Percentiles rank a stretch among this genome's conserved stretches.
phyloP scores from a whole-genome alignment of 106 monocot genomes.

The Dioscorea alata region DNA sequence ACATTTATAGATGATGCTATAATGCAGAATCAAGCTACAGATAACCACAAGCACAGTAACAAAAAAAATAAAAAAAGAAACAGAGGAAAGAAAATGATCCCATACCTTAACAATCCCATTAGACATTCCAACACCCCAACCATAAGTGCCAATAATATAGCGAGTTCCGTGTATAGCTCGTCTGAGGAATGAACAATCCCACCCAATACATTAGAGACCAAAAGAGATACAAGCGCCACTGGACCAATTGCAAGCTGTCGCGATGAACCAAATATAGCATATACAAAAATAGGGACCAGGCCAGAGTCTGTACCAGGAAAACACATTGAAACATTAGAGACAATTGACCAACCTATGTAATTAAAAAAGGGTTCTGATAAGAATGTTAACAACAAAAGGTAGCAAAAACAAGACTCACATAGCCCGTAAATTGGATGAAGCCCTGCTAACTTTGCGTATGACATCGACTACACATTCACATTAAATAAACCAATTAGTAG shows the following conservation, averaged over 20 bases:
- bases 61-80: too few species aligned
- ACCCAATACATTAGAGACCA: constrained; percentile 86
- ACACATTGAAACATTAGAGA: not conserved
- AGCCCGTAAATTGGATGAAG: constrained; percentile 99
- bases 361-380: not conserved
- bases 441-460: constrained; percentile 96
- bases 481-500: not conserved
- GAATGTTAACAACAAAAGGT: not conserved
- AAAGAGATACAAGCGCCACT: constrained; percentile 82
- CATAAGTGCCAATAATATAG: constrained; percentile 90
- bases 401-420: constrained; percentile 51
- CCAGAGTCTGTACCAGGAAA: constrained; percentile 66
- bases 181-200: constrained; percentile 73
- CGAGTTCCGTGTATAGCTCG: constrained; percentile 79
- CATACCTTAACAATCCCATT: constrained; percentile 81
- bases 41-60: too few species aligned
- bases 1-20: too few species aligned
- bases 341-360: not conserved
- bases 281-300: constrained; percentile 84
- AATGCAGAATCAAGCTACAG: too few species aligned
- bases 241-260: constrained; percentile 96
- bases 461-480: constrained; percentile 64
- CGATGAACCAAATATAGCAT: constrained; percentile 95
- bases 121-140: constrained; percentile 88
- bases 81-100: not conserved